phyloP scores from a whole-genome alignment of 75 land plant genomes.

The Pinus tabuliformis region DNA sequence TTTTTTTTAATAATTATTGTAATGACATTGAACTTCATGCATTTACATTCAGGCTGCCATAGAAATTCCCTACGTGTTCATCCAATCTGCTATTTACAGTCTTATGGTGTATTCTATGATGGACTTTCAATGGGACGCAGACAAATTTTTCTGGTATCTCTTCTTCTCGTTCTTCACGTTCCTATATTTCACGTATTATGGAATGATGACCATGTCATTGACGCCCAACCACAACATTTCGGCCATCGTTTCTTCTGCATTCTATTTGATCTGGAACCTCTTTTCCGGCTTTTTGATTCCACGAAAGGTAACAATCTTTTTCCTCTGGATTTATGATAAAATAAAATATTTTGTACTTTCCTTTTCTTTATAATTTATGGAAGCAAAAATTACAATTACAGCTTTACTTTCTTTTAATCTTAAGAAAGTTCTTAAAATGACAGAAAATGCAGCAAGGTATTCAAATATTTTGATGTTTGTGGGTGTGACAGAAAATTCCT shows the following conservation, averaged over 20 bases:
- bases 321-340: too few relatives aligned
- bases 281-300: conserved; percentile 86
- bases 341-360: too few relatives aligned
- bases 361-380: too few relatives aligned
- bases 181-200: conserved; percentile 88
- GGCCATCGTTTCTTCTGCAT: conserved; percentile 63
- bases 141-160: conserved; percentile 85
- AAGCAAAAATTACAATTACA: too few relatives aligned
- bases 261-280: conserved; percentile 77
- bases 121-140: conserved; percentile 71
- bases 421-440: too few relatives aligned
- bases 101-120: conserved; percentile 83
- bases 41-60: conserved; percentile 56
- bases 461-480: too few relatives aligned
- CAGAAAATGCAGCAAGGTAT: too few relatives aligned
- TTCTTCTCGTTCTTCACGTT: conserved; percentile 79
- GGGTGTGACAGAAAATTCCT: conserved; percentile 46
- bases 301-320: conserved; percentile 47
- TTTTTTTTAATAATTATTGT: too few relatives aligned
- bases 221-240: conserved; percentile 84
- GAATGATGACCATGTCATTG: conserved; percentile 84
- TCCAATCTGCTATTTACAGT: conserved; percentile 62
- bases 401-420: too few relatives aligned
- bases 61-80: conserved; percentile 73
- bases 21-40: too few relatives aligned